Evolutionary conservation across 2,329 filamentous ascomycete genomes (phyloP), one percentile per base, ranked within the genome.

Genomic region (Atkinsonella hypoxylon): DNA sequence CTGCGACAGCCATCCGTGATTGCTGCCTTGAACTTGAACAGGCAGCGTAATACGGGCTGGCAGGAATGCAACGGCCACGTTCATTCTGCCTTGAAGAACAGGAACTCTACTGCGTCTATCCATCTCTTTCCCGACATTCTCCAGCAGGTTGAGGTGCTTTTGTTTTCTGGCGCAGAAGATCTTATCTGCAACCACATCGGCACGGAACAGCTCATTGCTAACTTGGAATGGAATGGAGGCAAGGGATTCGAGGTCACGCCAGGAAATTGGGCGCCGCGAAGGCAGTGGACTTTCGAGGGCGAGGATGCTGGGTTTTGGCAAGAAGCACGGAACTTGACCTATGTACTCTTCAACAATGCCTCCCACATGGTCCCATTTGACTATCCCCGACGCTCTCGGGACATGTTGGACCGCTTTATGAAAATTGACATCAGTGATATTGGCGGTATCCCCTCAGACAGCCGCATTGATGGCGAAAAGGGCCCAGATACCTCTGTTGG

Each of bases 281-380:
- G 85, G 40, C 84, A 95, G 61, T 98, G 93, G 94, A 87, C 82
- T 1, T 96, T 97, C 57, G 93, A 97, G 67, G 87, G 84, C 54
- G 80, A 95, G 58, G 71, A 81, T 1, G 90, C 90, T 3, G 93
- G 93, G 22, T 88, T 94, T 62, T 98, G 91, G 75, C 94, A 98
- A 67, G 81, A 89, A 64, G 91, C 93, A 1, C 83, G 94, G 57
- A 98, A 98, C 68, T 71, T 98, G 54, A 96, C 93, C 1, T 98
- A 98, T 63, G 83, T 98, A 32, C 76, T 94, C 40, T 95, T 97
- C 70, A 88, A 95, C 73, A 95, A 98, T 66, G 83, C 89, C 15
- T 95, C 87, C 47, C 93, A 98, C 68, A 98, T 98, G 93, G 93
- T 98, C 1, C 94, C 93, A 1, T 97, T 93, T 62, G 91, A 98